Evolutionary conservation across 495 filamentous ascomycete species (phyloP), one percentile per base, ranked within the genome.

Genomic region (Penicillium lividum): DNA sequence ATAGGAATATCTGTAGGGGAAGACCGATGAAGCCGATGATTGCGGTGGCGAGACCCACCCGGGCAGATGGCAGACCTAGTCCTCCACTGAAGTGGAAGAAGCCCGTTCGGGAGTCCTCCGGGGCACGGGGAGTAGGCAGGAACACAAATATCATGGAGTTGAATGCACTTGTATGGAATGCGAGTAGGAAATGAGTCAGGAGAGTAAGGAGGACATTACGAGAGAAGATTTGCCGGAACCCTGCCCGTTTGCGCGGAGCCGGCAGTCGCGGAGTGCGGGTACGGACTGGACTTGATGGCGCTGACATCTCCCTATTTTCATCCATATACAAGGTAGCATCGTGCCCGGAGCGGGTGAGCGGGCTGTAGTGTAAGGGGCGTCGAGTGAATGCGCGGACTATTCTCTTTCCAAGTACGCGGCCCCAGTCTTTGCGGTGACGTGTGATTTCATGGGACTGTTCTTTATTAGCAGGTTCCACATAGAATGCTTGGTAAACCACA

Each of bases 121-220:
- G 72, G 8, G 82, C 79, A 9, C 80, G 81, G 0, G 89, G 87
- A 3, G 84, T 84, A 8, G 86, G 87, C 51, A 93, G 75, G 67
- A 89, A 90, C 27, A 89, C 80, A 50, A 87, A 89, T 46, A 87
- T 88, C 62, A 92, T 78, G 47, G 86, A 80, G 71, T 87, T 89
- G 77, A 90, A 93, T 7, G 89, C 86, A 36, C 86, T 83, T 34
- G 87, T 85, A 68, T 93, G 90, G 60, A 90, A 77, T n/a, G 86
- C 83, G 15, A 93, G 76, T 8, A 91, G 76, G 40, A 81, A 84
- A 34, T 91, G 86, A 4, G 80, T 78, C 34, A 89, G 63, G 1
- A 92, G 71, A 0, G 87, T 88, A 7, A 81, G 68, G 22, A 86
- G 57, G 7, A 91, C 79, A 45, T 87, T 86, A 15, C 73, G 74